Conservation (phyloP, 768 basidiomycete species). For the Phanerochaete carnosa region DNA sequence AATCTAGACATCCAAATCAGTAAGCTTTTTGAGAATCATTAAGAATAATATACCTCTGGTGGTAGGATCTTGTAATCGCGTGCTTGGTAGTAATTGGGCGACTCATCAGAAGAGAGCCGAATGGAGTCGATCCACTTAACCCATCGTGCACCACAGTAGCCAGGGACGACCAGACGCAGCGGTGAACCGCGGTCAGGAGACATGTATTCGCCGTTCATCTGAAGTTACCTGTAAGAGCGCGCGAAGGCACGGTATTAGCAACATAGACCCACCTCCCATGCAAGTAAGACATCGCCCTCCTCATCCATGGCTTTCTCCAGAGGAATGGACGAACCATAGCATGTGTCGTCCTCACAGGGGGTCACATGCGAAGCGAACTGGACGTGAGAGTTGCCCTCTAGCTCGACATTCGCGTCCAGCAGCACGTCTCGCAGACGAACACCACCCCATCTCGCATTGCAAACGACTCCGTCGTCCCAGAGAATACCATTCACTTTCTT, state of each 20-base stretch:
- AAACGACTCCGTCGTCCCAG: constrained; percentile 58
- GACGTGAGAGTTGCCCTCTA: constrained; percentile 36
- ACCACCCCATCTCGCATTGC: constrained; percentile 68
- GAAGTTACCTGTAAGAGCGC: not conserved
- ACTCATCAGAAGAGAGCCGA: constrained; percentile 6
- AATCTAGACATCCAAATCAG: not conserved
- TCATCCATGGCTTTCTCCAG: constrained; percentile 44
- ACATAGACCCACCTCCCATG: constrained; percentile 47
- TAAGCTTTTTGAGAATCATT: not conserved
- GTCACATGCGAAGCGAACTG: constrained; percentile 61
- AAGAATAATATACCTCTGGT: constrained; percentile 3
- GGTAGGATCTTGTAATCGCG: constrained; percentile 14
- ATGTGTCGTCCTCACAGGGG: constrained; percentile 56
- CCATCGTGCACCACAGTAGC: constrained; percentile 14
- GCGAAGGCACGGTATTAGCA: not conserved
- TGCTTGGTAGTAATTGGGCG: constrained; percentile 13
- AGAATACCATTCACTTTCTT: constrained; percentile 22
- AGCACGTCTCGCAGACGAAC: constrained; percentile 56
- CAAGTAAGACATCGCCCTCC: constrained; percentile 54
- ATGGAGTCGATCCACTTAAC: constrained; percentile 14
- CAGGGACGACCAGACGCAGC: constrained; percentile 10
- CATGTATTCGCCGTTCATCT: constrained; percentile 6
- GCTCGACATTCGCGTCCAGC: constrained; percentile 35
- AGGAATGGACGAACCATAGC: constrained; percentile 64
- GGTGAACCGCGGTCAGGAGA: constrained; percentile 8